Evolutionary conservation across 345 rosid species (phyloP).

Genomic region (Kernera saxatilis): DNA sequence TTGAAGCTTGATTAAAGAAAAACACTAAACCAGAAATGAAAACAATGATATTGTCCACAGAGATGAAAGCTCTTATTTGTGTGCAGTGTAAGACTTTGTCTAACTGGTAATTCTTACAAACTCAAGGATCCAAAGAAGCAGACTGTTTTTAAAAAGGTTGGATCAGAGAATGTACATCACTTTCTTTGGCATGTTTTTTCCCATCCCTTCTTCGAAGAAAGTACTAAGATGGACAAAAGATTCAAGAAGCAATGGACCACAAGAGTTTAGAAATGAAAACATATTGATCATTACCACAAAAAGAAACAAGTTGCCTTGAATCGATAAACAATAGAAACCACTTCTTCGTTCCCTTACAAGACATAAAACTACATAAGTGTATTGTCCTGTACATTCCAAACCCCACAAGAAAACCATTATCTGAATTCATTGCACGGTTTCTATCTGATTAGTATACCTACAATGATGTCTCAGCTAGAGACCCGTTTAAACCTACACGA

Average conservation of each 20-base stretch:
- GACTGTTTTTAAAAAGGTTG: neutral
- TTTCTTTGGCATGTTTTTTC: neutral
- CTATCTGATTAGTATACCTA: neutral
- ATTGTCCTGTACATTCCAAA: neutral
- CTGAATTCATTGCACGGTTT: neutral
- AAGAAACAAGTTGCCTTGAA: neutral
- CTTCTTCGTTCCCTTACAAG: neutral
- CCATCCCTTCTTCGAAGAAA: neutral
- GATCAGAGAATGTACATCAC: slow-evolving; percentile 4
- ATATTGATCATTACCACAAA: neutral
- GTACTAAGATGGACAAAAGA: neutral
- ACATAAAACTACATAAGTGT: neutral
- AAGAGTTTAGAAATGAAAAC: neutral
- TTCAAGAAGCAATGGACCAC: neutral
- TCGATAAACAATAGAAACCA: neutral
- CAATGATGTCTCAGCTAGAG: neutral
- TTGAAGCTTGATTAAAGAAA: neutral
- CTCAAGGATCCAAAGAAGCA: neutral
- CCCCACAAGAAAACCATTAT: no score
- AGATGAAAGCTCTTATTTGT: neutral
- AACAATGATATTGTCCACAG: neutral
- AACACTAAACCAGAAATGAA: neutral
- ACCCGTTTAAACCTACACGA: neutral
- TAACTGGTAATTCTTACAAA: neutral
- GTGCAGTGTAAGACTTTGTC: neutral